Conservation (phyloP, 78 protist genomes). For the Dictyostelium discoideum region dicty_2.7 NC_007089.4:1563501-1564000, state of each 20-base stretch:
- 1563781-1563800: too few relatives aligned
- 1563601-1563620: too few relatives aligned
- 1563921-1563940: background rate
- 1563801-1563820: background rate
- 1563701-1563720: background rate
- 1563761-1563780: background rate
- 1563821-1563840: background rate
- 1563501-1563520: too few relatives aligned
- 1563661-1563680: background rate
- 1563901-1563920: constrained; percentile 10
- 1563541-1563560: too few relatives aligned
- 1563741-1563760: background rate
- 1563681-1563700: background rate
- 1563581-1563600: too few relatives aligned
- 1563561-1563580: too few relatives aligned
- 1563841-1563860: constrained; percentile 26
- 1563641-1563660: background rate
- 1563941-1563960: background rate
- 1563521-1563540: too few relatives aligned
- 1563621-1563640: background rate
- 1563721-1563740: background rate
- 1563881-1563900: constrained; percentile 76
- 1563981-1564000: background rate
- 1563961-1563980: background rate
- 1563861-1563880: constrained; percentile 39